Evolutionary conservation across 106 monocot genomes (phyloP).

Genomic region (Allium fistulosum): DNA sequence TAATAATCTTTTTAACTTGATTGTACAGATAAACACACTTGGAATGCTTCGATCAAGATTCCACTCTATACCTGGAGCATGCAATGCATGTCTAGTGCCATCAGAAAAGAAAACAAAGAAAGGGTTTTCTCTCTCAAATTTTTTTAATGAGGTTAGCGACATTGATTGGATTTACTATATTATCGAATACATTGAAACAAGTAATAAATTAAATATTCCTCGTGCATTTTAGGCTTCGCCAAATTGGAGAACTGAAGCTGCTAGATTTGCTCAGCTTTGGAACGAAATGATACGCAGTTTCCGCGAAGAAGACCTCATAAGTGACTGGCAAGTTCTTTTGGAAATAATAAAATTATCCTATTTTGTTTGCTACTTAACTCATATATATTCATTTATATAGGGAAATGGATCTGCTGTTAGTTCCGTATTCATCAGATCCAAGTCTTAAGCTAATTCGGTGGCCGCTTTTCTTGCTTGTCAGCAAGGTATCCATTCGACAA

Average conservation of each 20-base stretch:
- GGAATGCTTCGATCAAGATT: slow-evolving; percentile 96
- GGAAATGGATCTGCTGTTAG: slow-evolving; percentile 93
- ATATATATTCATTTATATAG: slow-evolving; percentile 26
- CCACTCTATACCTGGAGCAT: slow-evolving; percentile 87
- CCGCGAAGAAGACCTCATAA: slow-evolving; percentile 93
- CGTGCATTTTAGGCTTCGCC: slow-evolving; percentile 48
- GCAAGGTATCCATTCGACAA: slow-evolving; percentile 58
- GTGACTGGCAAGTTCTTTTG: slow-evolving; percentile 70
- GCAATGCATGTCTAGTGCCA: slow-evolving; percentile 69
- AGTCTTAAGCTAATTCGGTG: slow-evolving; percentile 47
- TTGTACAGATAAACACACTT: slow-evolving; percentile 66
- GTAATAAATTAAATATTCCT: neutral
- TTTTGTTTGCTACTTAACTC: neutral
- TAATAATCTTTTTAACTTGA: neutral
- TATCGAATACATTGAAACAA: neutral
- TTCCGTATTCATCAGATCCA: slow-evolving; percentile 91
- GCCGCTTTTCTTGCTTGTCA: slow-evolving; percentile 86
- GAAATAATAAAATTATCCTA: neutral
- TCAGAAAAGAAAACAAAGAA: slow-evolving; percentile 54
- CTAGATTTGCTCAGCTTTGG: slow-evolving; percentile 97
- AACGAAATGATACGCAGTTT: slow-evolving; percentile 98
- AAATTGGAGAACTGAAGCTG: slow-evolving; percentile 87
- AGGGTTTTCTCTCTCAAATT: slow-evolving; percentile 76
- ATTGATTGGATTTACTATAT: neutral
- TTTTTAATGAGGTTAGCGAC: slow-evolving; percentile 60